Conservation (phyloP, 352 stramenopile species). For the Pythium utonaiense region DNA sequence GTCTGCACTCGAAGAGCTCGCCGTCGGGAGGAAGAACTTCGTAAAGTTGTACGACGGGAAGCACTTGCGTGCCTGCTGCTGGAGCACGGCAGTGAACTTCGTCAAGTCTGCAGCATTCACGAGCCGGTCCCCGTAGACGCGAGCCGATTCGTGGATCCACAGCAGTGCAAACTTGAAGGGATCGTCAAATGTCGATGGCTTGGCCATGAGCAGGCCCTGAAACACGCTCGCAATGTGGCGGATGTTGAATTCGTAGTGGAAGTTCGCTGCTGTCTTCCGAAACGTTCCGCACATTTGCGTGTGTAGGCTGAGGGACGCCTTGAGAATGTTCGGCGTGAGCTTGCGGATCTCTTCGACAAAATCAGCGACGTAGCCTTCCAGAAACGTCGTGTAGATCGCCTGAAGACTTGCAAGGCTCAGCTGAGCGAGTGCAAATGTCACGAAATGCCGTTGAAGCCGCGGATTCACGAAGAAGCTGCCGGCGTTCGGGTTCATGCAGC, state of each 20-base stretch:
- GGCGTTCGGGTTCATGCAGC: constrained; percentile 94
- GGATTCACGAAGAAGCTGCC: constrained; percentile 93
- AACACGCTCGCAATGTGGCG: constrained; percentile 94
- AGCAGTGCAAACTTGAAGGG: constrained; percentile 90
- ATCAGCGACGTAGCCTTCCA: constrained; percentile 91
- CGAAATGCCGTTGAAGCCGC: constrained; percentile 93
- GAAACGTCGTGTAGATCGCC: constrained; percentile 94
- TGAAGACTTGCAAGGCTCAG: constrained; percentile 85
- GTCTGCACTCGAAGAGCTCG: constrained; percentile 20
- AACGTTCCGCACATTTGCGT: constrained; percentile 74
- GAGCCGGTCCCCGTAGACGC: constrained; percentile 95
- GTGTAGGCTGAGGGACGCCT: constrained; percentile 89
- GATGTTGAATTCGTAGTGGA: constrained; percentile 98
- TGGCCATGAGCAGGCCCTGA: constrained; percentile 90
- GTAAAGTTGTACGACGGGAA: constrained; percentile 91
- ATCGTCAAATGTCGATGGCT: constrained; percentile 82
- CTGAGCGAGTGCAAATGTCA: constrained; percentile 91
- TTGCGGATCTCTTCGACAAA: constrained; percentile 93
- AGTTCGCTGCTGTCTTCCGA: constrained; percentile 93
- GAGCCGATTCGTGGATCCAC: constrained; percentile 95
- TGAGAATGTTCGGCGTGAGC: constrained; percentile 80
- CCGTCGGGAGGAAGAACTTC: constrained; percentile 79
- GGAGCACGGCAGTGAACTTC: constrained; percentile 87
- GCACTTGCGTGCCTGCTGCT: constrained; percentile 91
- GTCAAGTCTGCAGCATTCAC: constrained; percentile 71